Evolutionary conservation across 2,329 filamentous ascomycete genomes (phyloP).

Genomic region (Aspergillus quadricinctus): DNA sequence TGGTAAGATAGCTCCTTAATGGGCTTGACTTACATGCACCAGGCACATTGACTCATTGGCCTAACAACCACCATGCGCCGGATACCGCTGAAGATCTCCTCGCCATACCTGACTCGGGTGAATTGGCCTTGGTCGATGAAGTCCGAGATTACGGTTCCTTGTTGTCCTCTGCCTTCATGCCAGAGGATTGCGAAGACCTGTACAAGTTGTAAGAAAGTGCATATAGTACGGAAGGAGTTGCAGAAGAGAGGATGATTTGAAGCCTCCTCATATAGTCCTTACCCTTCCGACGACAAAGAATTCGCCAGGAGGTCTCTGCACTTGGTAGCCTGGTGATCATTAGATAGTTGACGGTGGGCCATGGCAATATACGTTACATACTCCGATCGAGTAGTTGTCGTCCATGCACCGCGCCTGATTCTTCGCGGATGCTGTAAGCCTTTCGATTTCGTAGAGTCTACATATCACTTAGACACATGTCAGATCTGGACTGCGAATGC

Average conservation of each 20-base stretch:
- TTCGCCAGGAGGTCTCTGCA: background rate
- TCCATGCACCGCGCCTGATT: background rate
- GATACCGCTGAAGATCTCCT: constrained; percentile 26
- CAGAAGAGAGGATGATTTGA: background rate
- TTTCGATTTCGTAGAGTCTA: background rate
- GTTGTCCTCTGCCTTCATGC: constrained; percentile 24
- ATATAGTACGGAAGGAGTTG: background rate
- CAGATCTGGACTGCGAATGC: background rate
- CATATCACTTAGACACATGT: background rate
- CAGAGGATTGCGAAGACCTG: constrained; percentile 31
- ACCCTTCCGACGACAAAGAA: background rate
- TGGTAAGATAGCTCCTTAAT: background rate
- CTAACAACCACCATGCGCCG: constrained; percentile 35
- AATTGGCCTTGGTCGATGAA: constrained; percentile 13
- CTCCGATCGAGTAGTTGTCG: constrained; percentile 2
- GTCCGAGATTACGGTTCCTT: constrained; percentile 9
- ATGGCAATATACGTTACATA: constrained; percentile 2
- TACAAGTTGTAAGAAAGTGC: background rate
- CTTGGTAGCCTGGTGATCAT: background rate
- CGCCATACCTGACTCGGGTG: constrained; percentile 11
- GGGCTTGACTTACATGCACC: constrained; percentile 28
- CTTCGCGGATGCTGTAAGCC: background rate
- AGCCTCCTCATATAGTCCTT: background rate
- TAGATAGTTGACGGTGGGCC: background rate
- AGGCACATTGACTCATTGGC: constrained; percentile 21